phyloP scores from a whole-genome alignment of 257 asterid genomes.

The Solanum acaule region DNA sequence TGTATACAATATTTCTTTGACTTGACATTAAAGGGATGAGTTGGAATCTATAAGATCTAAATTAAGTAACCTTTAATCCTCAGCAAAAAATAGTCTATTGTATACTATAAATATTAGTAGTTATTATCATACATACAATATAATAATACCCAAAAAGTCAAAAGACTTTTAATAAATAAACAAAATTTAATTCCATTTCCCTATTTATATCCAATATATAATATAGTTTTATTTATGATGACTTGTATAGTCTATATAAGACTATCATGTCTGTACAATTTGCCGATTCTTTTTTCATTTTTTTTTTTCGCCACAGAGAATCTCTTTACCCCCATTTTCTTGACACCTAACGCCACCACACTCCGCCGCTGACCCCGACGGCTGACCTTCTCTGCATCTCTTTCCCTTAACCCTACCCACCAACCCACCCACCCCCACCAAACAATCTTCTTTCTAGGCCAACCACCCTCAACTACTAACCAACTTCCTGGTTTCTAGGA shows the following conservation, averaged over 20 bases:
- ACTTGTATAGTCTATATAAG: neutral
- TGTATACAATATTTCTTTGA: neutral
- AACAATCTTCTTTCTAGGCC: neutral
- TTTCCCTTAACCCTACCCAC: neutral
- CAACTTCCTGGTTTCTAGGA: constrained; percentile 9
- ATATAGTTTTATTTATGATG: neutral
- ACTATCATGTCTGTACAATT: neutral
- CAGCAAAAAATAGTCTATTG: neutral
- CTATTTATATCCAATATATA: neutral
- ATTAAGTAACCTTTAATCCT: neutral
- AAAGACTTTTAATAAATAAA: neutral
- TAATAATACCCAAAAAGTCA: neutral
- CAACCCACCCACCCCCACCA: neutral
- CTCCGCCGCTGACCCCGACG: constrained; percentile 19
- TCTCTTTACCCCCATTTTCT: constrained; percentile 16
- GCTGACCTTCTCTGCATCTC: constrained; percentile 8
- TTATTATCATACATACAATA: neutral
- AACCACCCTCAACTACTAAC: neutral
- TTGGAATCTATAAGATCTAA: neutral
- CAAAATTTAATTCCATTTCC: neutral
- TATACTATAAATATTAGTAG: neutral
- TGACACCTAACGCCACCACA: constrained; percentile 38
- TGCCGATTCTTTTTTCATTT: neutral
- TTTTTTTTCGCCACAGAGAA: neutral
- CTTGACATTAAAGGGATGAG: neutral